Base-by-base conservation (phyloP, 306 rosid species). In the Styphnolobium japonicum region DNA sequence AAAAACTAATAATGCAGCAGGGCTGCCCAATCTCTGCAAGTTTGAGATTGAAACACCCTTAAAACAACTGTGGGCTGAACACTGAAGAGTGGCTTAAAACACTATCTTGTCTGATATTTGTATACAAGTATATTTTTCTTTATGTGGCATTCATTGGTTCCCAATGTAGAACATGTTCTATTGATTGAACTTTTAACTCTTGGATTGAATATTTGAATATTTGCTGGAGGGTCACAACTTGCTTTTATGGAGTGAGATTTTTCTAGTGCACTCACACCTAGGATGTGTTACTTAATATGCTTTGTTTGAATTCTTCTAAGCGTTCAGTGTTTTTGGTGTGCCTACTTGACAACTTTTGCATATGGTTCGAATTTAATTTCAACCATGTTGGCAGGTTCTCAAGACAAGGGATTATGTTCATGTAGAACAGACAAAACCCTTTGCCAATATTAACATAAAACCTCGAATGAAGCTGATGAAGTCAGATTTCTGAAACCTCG, bases 321-420 rank as follows among this genome's bases (percentile, higher is more conserved):
- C 2, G 34, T 64, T 40, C 51, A 52, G 45, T 21, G 14, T 79
- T 36, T 36, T 72, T 66, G 67, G n/a, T 43, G 12, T 63, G 39
- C 39, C 29, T 73, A 9, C 56, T 43, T 5, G 12, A 29, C 12
- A n/a, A 69, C 74, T 71, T 21, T 10, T 51, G 36, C 70, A 33
- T 58, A n/a, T 77, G 60, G 42, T 67, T 53, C 5, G 11, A 48
- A 45, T 74, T 55, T 42, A 42, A 67, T 75, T 62, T 63, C 10
- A 51, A 51, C 55, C 27, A 56, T 84, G 71, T 87, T 74, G 56
- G 71, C 92, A 96, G 99, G 98, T 96, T 82, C 99, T 96, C 37
- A 93, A 93, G 97, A 93, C 99, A 29, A 90, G 84, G 90, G 99
- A 96, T 85, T 93, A 93, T 84, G 73, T 96, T 83, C 88, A 93